Base-by-base conservation (phyloP, 805 yeast species). In the Yarrowia porcina region DNA sequence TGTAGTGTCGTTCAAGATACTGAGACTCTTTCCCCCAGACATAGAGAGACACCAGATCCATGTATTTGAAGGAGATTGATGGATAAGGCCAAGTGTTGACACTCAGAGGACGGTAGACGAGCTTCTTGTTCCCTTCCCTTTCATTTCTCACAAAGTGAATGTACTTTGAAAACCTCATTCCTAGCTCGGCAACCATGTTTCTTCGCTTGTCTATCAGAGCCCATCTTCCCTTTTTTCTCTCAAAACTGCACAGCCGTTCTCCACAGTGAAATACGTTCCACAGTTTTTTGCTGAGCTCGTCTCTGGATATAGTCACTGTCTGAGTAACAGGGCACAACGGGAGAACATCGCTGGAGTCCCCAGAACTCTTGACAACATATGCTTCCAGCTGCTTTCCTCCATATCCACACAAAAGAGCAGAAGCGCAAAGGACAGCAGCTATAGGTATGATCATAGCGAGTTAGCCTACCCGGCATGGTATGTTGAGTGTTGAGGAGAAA, bases 261-360 rank as follows among this genome's bases (percentile, higher is more conserved):
- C 56, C 56, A 23, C 39, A 32, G 3, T 32, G 20, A 49, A 32
- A 21, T 11, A 49, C 56, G 13, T 49, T n/a, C 56, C 56, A 49
- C 30, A 49, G 39, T 20, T 49, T 32, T 18, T 49, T 49, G 39
- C 20, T 49, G 17, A 32, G 56, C 18, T 33, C 39, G 21, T 49
- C 56, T 21, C 56, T 32, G 1, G 20, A 11, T 2, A 49, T 49
- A 2, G 56, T 49, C 21, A 49, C 56, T 38, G 4, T 20, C 23
- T 32, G 39, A 10, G 56, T 32, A 2, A 49, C 30, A 17, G 56
- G 56, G 39, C 56, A 32, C 56, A 49, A n/a, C 56, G 56, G 56
- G 30, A 49, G 56, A 21, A 49, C 56, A 21, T 49, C 56, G 56
- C 56, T 49, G 56, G 56, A 32, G 56, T 49, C 56, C 39, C 56